Evolutionary conservation across 805 yeast species (phyloP).

Genomic region (Lachancea sp.): DNA sequence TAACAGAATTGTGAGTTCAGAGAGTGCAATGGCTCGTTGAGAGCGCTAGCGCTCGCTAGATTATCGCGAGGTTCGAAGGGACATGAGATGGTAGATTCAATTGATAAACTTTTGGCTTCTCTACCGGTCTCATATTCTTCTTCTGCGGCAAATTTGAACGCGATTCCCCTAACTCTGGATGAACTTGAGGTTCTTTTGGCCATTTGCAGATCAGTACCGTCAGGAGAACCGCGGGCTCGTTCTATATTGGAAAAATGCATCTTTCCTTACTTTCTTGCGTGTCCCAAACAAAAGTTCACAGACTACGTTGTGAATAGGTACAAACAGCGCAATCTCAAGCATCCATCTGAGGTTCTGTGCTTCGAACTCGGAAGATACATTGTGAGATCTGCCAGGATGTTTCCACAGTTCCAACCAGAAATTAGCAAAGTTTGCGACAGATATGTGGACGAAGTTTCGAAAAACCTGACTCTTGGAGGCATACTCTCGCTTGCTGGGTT

Average conservation of each 20-base stretch:
- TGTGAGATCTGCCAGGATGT: conserved; percentile 22
- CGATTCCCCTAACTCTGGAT: conserved; percentile 42
- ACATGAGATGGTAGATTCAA: conserved; percentile 3
- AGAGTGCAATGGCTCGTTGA: conserved; percentile 3
- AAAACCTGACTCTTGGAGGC: conserved; percentile 12
- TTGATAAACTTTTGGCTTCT: conserved; percentile 19
- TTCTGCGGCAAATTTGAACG: conserved; percentile 21
- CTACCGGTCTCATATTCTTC: conserved; percentile 27
- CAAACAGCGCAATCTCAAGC: conserved; percentile 29
- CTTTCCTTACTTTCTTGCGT: conserved; percentile 42
- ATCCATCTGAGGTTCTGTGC: conserved; percentile 38
- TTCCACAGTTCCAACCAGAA: conserved; percentile 22
- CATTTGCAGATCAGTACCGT: conserved; percentile 36
- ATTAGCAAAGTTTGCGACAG: conserved; percentile 19
- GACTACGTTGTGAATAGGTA: conserved; percentile 30
- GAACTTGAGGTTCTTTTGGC: conserved; percentile 53
- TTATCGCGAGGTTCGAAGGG: neutral
- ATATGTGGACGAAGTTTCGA: conserved; percentile 20
- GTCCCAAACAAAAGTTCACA: conserved; percentile 46
- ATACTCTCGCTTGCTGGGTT: conserved; percentile 36
- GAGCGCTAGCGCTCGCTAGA: conserved; percentile 6
- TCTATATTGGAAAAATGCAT: conserved; percentile 38
- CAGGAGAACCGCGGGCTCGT: conserved; percentile 35
- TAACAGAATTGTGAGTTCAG: conserved; percentile 2
- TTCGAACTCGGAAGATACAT: conserved; percentile 31